These are phyloP conservation scores for Yamadazyma aaseri DNA, from an alignment of 1,139 yeast genomes.

Conservation along the genomic window DNA sequence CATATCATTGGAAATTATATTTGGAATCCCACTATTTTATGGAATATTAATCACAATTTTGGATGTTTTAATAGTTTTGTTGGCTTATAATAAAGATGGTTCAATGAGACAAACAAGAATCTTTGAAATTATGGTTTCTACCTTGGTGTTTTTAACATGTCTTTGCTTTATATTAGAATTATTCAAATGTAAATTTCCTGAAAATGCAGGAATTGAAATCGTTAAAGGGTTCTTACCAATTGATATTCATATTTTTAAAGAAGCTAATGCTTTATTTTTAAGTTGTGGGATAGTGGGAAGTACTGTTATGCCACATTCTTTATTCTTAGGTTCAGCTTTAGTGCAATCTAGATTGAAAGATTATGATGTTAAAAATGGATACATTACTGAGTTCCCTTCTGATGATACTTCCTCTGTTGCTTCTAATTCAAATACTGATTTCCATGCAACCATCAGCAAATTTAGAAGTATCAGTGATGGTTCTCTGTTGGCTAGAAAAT, in stretches of 20 bases:
- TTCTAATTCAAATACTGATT: conserved; percentile 13
- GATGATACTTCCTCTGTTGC: conserved; percentile 5
- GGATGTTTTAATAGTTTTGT: conserved; percentile 66
- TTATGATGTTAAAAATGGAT: conserved; percentile 52
- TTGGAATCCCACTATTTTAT: conserved; percentile 60
- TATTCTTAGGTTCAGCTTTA: conserved; percentile 71
- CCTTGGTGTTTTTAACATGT: conserved; percentile 64
- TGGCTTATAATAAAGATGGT: conserved; percentile 75
- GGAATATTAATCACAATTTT: conserved; percentile 70
- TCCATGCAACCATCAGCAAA: conserved; percentile 27
- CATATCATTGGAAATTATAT: conserved; percentile 66
- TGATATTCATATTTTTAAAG: conserved; percentile 44
- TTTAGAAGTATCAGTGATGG: conserved; percentile 39
- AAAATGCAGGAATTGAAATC: conserved; percentile 34
- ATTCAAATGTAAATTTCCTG: conserved; percentile 47
- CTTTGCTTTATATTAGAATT: conserved; percentile 62
- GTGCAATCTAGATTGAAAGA: conserved; percentile 74
- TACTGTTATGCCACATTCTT: conserved; percentile 82
- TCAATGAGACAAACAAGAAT: conserved; percentile 61
- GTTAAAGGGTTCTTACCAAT: conserved; percentile 63
- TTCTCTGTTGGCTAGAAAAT: conserved; percentile 27
- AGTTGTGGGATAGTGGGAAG: conserved; percentile 78
- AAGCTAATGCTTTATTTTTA: conserved; percentile 60
- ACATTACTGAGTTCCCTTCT: conserved; percentile 8
- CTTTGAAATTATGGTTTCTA: conserved; percentile 65